phyloP scores from a whole-genome alignment of 2,329 filamentous ascomycete species.

The Coniella lustricola region DNA sequence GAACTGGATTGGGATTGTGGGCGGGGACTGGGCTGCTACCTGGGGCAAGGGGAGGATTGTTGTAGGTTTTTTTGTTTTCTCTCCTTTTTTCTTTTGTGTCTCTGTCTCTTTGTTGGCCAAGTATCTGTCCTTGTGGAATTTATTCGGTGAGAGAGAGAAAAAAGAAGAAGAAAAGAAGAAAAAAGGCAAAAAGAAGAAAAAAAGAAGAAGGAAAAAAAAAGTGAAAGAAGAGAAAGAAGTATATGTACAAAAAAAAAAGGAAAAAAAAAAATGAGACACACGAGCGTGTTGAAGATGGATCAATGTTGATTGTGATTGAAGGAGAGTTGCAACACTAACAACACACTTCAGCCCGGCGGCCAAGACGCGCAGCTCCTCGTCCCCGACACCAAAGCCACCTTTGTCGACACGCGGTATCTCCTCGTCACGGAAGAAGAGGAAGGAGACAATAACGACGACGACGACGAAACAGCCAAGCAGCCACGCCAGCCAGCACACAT shows the following conservation, averaged over 20 bases:
- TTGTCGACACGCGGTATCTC: slow-evolving; percentile 17
- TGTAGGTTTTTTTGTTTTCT: slow-evolving; percentile 3
- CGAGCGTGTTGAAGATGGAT: too few relatives aligned
- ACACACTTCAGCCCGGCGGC: slow-evolving; percentile 11
- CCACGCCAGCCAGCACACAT: slow-evolving; percentile 16
- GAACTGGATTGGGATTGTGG: slow-evolving; percentile 17
- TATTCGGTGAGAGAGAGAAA: too few relatives aligned
- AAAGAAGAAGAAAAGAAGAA: too few relatives aligned
- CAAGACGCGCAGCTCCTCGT: slow-evolving; percentile 18
- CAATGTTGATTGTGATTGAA: too few relatives aligned
- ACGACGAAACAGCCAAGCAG: too few relatives aligned
- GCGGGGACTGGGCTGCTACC: slow-evolving; percentile 15
- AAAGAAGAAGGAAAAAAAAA: too few relatives aligned
- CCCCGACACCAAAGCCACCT: slow-evolving; percentile 12
- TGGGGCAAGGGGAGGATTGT: slow-evolving; percentile 17
- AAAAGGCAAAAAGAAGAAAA: too few relatives aligned
- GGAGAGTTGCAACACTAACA: too few relatives aligned
- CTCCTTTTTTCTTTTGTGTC: neutral
- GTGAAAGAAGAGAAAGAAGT: too few relatives aligned
- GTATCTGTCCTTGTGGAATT: too few relatives aligned
- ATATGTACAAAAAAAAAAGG: neutral
- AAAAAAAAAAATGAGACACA: neutral
- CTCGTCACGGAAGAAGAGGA: slow-evolving; percentile 12
- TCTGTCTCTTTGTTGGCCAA: too few relatives aligned
- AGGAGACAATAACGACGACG: too few relatives aligned